Base-by-base conservation (phyloP, 352 stramenopile species). In the Phytopythium helicoides region DNA sequence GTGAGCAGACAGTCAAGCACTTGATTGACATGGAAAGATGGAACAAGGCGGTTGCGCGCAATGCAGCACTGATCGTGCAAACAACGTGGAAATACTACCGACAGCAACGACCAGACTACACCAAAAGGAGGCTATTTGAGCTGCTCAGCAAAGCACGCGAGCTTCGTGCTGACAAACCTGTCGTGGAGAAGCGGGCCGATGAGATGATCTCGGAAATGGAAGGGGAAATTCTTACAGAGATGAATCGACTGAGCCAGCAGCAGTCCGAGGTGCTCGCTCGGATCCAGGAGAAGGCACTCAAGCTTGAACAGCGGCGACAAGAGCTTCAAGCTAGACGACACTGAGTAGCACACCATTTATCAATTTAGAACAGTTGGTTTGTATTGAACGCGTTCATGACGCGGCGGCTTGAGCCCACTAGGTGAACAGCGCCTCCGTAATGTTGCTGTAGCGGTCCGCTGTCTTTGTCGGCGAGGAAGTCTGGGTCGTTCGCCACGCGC, bases 21-120 rank as follows among this genome's bases (percentile, higher is more conserved):
- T 64, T 91, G 34, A 82, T 89, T n/a, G 77, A 88, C 36, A 52
- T 76, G 41, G 70, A 81, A 18, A 57, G 49, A 22, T 89, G 80
- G 80, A 64, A 85, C 36, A 73, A 83, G 19, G 41, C 47, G n/a
- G 71, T 60, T 1, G 60, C 68, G 7, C 61, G 64, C 16, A 81
- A 73, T 21, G 73, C 80, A 1, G 71, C 66, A 15, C 34, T 39
- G 19, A 10, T 89, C 3, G 52, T 91, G 34, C 77, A 87, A 55
- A 37, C 57, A 3, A 69, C 79, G 6, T 91, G 75, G 69, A 45
- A 54, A 18, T 50, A 52, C n/a, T 46, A 59, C 12, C 51, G 48
- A 0, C 44, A 39, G 21, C 52, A n/a, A 18, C 28, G 38, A 49
- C n/a, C 5, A 2, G 3, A 22, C 39, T 16, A 6, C 50, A 33